Conservation (phyloP, 495 filamentous ascomycete species). For the Hamigera avellanea region DNA sequence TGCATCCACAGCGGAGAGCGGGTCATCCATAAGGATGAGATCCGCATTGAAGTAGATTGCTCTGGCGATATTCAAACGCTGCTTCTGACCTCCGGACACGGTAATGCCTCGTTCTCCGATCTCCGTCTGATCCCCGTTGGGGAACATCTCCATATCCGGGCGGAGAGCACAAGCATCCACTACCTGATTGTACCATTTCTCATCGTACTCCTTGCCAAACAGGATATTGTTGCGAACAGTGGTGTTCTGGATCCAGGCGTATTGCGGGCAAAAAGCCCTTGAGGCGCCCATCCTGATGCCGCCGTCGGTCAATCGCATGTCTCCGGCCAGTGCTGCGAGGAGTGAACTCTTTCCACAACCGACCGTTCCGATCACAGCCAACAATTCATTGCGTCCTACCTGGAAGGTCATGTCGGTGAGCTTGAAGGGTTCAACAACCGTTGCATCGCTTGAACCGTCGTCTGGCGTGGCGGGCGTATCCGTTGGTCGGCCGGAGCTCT, state of each 20-base stretch:
- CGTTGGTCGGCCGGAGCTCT: neutral
- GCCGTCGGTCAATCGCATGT: constrained; percentile 79
- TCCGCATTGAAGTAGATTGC: constrained; percentile 80
- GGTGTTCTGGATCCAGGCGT: constrained; percentile 94
- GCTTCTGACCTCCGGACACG: constrained; percentile 56
- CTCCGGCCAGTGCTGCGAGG: constrained; percentile 79
- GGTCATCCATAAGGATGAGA: constrained; percentile 76
- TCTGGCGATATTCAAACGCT: constrained; percentile 64
- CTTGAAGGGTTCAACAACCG: constrained; percentile 66
- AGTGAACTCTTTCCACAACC: constrained; percentile 89
- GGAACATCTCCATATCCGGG: constrained; percentile 44
- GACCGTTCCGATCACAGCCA: constrained; percentile 85
- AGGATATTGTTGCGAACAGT: constrained; percentile 80
- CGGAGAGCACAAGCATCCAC: constrained; percentile 45
- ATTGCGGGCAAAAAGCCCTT: constrained; percentile 86
- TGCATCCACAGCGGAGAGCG: constrained; percentile 71
- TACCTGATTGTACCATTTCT: constrained; percentile 44
- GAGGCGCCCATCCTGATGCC: constrained; percentile 62
- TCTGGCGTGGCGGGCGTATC: constrained; percentile 13
- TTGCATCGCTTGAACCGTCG: constrained; percentile 29
- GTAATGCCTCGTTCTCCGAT: constrained; percentile 54
- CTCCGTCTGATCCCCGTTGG: constrained; percentile 43
- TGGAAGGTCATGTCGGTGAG: constrained; percentile 62
- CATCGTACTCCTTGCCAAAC: constrained; percentile 60
- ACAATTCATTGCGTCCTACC: constrained; percentile 68